These are phyloP conservation scores for Scheffersomyces cryptocercus DNA, from an alignment of 1,139 yeast genomes.

Conservation along the genomic window DNA sequence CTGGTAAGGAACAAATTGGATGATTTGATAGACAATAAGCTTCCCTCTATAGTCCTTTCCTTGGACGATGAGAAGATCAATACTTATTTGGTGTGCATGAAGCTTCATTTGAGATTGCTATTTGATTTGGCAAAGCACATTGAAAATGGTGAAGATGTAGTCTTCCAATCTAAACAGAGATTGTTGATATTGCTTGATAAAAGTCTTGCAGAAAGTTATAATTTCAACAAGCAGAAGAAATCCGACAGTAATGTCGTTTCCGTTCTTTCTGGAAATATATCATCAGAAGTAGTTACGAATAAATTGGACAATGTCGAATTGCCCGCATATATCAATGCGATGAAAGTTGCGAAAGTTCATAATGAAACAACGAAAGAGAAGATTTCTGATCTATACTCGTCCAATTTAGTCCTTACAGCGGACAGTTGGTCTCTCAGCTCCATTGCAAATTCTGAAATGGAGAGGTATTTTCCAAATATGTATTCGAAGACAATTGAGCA, in stretches of 20 bases:
- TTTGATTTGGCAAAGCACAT: slow-evolving; percentile 14
- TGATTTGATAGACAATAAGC: slow-evolving; percentile 26
- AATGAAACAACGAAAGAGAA: not conserved
- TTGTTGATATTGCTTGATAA: slow-evolving; percentile 16
- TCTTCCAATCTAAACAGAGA: slow-evolving; percentile 10
- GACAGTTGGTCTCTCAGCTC: slow-evolving; percentile 10
- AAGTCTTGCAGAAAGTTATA: slow-evolving; percentile 18
- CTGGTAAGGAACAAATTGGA: slow-evolving; percentile 20
- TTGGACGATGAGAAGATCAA: slow-evolving; percentile 36
- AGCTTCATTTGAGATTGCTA: slow-evolving; percentile 29
- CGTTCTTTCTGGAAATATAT: not conserved
- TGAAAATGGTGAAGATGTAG: slow-evolving; percentile 5
- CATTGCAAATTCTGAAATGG: not conserved
- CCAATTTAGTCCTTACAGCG: slow-evolving; percentile 20
- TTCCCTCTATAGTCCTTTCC: slow-evolving; percentile 25
- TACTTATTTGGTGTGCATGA: slow-evolving; percentile 27
- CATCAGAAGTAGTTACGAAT: slow-evolving; percentile 13
- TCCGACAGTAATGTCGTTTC: not conserved
- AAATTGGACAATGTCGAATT: slow-evolving; percentile 37
- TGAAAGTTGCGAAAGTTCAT: slow-evolving; percentile 21
- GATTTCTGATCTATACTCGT: slow-evolving; percentile 12
- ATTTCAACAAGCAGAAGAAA: slow-evolving; percentile 10
- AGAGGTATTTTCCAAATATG: slow-evolving; percentile 5
- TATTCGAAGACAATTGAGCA: slow-evolving; percentile 9
- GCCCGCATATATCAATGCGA: slow-evolving; percentile 42